A percentile compares a stretch with the other conserved stretches of the same genome.
phyloP scores from a whole-genome alignment of 306 rosid genomes.

The Inga laurina region DNA sequence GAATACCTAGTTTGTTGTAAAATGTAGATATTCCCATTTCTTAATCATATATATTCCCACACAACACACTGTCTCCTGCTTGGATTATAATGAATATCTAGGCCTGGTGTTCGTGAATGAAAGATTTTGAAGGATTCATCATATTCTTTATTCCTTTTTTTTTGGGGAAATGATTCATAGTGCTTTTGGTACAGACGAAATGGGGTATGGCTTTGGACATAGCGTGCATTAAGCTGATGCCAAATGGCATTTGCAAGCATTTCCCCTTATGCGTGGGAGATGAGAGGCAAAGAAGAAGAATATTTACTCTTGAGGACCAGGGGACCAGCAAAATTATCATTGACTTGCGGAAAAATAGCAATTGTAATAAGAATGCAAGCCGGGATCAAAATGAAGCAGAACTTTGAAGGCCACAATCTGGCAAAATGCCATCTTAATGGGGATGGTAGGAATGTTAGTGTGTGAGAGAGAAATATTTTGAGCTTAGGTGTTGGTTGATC shows the following conservation, averaged over 20 bases:
- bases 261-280: neutral
- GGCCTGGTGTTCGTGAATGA: neutral
- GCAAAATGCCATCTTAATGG: neutral
- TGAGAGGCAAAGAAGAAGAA: neutral
- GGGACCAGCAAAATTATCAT: slow-evolving; percentile 5
- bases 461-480: slow-evolving; percentile 6
- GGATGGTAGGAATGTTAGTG: neutral
- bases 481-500: slow-evolving; percentile 33
- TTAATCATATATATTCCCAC: neutral
- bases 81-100: neutral
- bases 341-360: neutral
- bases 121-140: too few relatives aligned
- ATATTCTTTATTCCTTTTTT: too few relatives aligned
- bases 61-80: neutral
- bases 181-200: too few relatives aligned
- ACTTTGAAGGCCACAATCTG: neutral
- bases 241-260: too few relatives aligned
- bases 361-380: neutral
- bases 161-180: too few relatives aligned
- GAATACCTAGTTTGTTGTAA: neutral
- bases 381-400: neutral
- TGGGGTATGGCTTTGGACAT: too few relatives aligned
- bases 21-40: neutral
- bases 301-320: neutral
- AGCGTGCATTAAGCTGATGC: too few relatives aligned